A percentile compares a stretch with the other conserved stretches of the same genome.
phyloP scores from a whole-genome alignment of 2,329 filamentous ascomycete species.

The Didymosphaeria variabile region DNA sequence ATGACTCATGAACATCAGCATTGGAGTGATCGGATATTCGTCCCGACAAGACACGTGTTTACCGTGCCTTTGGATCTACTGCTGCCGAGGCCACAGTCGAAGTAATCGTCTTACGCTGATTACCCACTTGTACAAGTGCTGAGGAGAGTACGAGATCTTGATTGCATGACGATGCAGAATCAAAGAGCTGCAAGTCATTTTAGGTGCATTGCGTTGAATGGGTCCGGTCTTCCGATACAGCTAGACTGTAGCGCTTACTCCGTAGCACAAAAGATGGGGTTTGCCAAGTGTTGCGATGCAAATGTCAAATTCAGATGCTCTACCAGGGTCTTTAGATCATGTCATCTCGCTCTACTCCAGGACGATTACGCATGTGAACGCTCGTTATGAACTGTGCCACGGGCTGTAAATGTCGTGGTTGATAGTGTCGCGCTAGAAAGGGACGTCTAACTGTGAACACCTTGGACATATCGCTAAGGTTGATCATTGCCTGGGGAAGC shows the following conservation, averaged over 20 bases:
- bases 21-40: not conserved
- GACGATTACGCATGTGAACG: not conserved
- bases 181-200: constrained; percentile 17
- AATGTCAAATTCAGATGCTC: constrained; percentile 11
- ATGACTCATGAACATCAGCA: not conserved
- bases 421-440: constrained; percentile 6
- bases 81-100: not conserved
- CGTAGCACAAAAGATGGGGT: not conserved
- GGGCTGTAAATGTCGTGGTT: not conserved
- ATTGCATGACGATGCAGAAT: constrained; percentile 12
- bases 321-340: constrained; percentile 5
- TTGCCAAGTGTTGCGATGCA: constrained; percentile 9
- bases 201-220: constrained; percentile 16
- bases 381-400: not conserved
- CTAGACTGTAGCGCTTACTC: constrained; percentile 7
- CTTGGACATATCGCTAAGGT: constrained; percentile 2
- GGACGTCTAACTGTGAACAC: constrained; percentile 7
- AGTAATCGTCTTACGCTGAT: not conserved
- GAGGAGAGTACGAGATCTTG: not conserved
- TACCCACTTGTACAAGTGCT: not conserved
- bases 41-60: not conserved
- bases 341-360: not conserved
- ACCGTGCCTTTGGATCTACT: not conserved
- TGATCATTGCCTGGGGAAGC: constrained; percentile 11
- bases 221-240: constrained; percentile 3